Base-by-base conservation (phyloP, 75 land plant species). In the Azolla pinnata region DNA sequence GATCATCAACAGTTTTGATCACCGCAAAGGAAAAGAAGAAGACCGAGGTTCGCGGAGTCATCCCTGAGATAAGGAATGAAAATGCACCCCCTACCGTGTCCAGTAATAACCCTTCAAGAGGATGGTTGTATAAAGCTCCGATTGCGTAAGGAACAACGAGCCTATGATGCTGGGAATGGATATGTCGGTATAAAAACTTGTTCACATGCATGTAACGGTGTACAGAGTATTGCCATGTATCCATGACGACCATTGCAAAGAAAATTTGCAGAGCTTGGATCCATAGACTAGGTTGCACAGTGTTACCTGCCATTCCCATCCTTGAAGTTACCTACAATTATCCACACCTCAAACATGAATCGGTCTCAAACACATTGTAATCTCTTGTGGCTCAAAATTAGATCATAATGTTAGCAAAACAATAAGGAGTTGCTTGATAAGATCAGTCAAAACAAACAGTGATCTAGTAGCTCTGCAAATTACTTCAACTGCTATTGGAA, bases 71-170 rank as follows among this genome's bases (percentile, higher is more conserved):
- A 85, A 68, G 73, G n/a, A 85, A 89, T 20, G 96, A 80, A 40
- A 89, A 9, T 7, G 86, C 96, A 21, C 89, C 89, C 7, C 89
- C 89, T 29, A 85, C 64, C 0, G 96, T 89, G 60, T 89, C 96
- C 8, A 85, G 75, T 40, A 89, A 65, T 42, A 88, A 64, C n/a
- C 93, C 93, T 56, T 88, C 93, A 33, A 84, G 2, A 0, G 93
- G 95, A 57, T 89, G 96, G 62, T 89, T 89, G 77, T 85, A 89
- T 14, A 82, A 63, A 5, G 89, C 86, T n/a, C 96, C 96, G 67
- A 71, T 82, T 5, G 96, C 79, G 54, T 80, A 89, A 1, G 89
- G 89, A 10, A 84, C 88, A 0, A 88, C 72, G 3, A 88, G 77
- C 18, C 81, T 70, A 33, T 88, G 93, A 56, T 89, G 96, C 23